Evolutionary conservation across 306 rosid species (phyloP).

Genomic region (Sophora flavescens): DNA sequence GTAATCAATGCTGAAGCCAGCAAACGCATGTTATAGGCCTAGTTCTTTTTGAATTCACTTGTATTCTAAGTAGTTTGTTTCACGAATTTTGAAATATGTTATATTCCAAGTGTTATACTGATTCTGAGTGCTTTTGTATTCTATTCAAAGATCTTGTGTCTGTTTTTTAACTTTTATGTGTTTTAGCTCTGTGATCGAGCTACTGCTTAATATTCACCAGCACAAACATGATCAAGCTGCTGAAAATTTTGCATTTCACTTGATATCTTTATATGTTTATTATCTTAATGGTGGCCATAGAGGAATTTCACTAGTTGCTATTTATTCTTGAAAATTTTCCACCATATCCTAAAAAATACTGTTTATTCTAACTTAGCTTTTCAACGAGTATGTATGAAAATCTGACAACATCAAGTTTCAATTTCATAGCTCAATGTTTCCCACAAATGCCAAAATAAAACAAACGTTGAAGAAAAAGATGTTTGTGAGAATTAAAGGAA

Average conservation of each 20-base stretch:
- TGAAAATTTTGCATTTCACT: background rate
- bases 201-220: conserved; percentile 4
- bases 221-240: background rate
- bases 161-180: background rate
- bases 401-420: background rate
- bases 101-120: background rate
- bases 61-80: conserved; percentile 14
- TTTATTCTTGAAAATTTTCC: background rate
- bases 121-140: conserved; percentile 4
- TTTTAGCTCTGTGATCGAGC: background rate
- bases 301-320: background rate
- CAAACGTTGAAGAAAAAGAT: background rate
- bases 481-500: too few species aligned
- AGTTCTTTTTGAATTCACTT: conserved; percentile 4
- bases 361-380: background rate
- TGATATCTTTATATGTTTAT: background rate
- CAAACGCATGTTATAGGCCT: conserved; percentile 16
- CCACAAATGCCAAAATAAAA: background rate
- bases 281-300: background rate
- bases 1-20: conserved; percentile 26
- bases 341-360: background rate
- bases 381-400: background rate
- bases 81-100: conserved; percentile 14
- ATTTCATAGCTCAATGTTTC: background rate
- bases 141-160: background rate